Conservation (phyloP, 73 alveolate species). For the Paramecium sonneborni region DNA sequence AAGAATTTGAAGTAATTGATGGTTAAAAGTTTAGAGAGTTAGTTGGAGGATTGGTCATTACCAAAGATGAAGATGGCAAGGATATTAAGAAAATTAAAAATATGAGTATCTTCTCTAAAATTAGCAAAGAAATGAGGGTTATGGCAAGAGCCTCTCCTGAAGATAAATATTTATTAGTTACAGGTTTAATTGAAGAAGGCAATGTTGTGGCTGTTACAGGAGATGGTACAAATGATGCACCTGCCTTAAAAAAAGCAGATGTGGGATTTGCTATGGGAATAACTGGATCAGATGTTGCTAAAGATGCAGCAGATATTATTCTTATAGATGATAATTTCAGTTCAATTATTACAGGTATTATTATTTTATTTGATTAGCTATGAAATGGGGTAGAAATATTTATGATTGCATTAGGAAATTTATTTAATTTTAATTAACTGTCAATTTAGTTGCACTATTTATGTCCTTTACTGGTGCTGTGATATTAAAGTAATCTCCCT, state of each 20-base stretch:
- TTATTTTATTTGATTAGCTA: conserved; percentile 57
- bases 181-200: conserved; percentile 86
- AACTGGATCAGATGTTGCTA: conserved; percentile 85
- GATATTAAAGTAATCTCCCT: conserved; percentile 78
- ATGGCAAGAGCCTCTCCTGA: conserved; percentile 94
- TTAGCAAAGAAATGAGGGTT: conserved; percentile 76
- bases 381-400: conserved; percentile 88
- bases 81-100: conserved; percentile 75
- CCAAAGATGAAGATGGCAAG: conserved; percentile 46
- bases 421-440: conserved; percentile 85
- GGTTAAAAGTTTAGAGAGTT: conserved; percentile 70
- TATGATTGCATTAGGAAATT: conserved; percentile 84
- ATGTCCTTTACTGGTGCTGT: conserved; percentile 86
- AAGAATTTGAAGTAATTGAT: conserved; percentile 66
- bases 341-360: conserved; percentile 67
- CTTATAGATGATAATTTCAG: conserved; percentile 82
- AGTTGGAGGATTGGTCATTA: conserved; percentile 68
- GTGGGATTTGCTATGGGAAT: conserved; percentile 93
- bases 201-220: conserved; percentile 95
- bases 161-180: conserved; percentile 87
- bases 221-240: conserved; percentile 89
- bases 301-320: conserved; percentile 87
- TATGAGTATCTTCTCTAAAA: conserved; percentile 73
- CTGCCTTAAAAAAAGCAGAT: conserved; percentile 81
- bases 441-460: conserved; percentile 83